Evolutionary conservation across 306 rosid genomes (phyloP).

Genomic region (Lablab purpureus): DNA sequence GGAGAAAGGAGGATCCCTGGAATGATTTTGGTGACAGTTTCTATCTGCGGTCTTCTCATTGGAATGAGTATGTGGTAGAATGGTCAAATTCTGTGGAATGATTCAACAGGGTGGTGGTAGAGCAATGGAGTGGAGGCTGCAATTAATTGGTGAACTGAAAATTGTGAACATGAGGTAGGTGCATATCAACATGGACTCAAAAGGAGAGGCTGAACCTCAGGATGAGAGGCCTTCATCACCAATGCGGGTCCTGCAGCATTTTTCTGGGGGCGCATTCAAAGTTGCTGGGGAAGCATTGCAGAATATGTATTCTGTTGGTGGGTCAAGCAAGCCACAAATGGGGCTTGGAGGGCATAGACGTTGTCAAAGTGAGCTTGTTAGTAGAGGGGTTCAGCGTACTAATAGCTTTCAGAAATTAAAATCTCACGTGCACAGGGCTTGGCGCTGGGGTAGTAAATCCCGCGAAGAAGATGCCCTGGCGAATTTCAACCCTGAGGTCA

Average conservation of each 20-base stretch:
- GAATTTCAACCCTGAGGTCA: conserved; percentile 81
- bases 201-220: conserved; percentile 58
- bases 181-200: conserved; percentile 62
- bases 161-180: conserved; percentile 54
- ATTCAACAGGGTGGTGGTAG: conserved; percentile 30
- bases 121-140: conserved; percentile 36
- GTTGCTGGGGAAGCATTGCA: conserved; percentile 73
- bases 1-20: conserved; percentile 44
- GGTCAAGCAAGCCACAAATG: conserved; percentile 49
- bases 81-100: conserved; percentile 47
- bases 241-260: conserved; percentile 61
- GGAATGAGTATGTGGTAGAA: conserved; percentile 18
- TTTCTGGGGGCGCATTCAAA: conserved; percentile 71
- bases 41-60: conserved; percentile 39
- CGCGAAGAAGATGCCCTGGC: conserved; percentile 50
- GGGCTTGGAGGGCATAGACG: conserved; percentile 66
- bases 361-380: conserved; percentile 66
- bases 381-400: conserved; percentile 51
- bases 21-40: conserved; percentile 29
- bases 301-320: conserved; percentile 48
- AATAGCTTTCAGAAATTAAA: conserved; percentile 73
- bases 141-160: conserved; percentile 47
- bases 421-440: conserved; percentile 73
- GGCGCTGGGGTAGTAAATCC: conserved; percentile 66
- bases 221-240: conserved; percentile 65